phyloP scores from a whole-genome alignment of 345 rosid species.

The Bretschneidera sinensis region DNA sequence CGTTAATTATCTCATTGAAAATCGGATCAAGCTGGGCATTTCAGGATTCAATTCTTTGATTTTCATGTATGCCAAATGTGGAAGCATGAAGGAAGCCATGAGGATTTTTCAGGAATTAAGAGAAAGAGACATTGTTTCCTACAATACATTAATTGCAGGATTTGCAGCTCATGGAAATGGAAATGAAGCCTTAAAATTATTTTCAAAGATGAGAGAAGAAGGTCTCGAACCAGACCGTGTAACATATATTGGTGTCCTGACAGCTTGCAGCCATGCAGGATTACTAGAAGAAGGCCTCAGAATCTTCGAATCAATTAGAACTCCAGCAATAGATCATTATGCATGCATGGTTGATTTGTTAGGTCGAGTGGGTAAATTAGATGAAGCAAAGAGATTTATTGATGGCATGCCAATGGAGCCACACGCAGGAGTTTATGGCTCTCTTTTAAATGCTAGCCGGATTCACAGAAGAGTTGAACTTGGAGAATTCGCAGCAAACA shows the following conservation, averaged over 20 bases:
- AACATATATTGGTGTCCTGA: constrained; percentile 34
- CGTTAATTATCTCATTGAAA: constrained; percentile 21
- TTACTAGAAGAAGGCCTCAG: constrained; percentile 31
- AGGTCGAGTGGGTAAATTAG: constrained; percentile 26
- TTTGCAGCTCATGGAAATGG: constrained; percentile 42
- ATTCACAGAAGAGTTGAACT: constrained; percentile 22
- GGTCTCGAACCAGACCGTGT: constrained; percentile 29
- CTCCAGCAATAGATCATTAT: constrained; percentile 26
- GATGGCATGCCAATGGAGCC: constrained; percentile 30
- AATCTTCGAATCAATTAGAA: constrained; percentile 21
- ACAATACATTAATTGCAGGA: constrained; percentile 36
- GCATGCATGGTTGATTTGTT: constrained; percentile 32
- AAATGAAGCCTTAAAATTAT: constrained; percentile 20
- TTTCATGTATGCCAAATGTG: constrained; percentile 39
- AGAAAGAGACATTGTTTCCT: constrained; percentile 30
- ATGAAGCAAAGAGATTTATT: constrained; percentile 30
- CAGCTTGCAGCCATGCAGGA: too few relatives aligned
- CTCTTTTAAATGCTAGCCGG: constrained; percentile 30
- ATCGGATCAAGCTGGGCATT: constrained; percentile 28
- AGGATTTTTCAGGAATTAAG: constrained; percentile 29
- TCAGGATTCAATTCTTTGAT: constrained; percentile 40
- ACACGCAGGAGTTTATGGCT: constrained; percentile 33
- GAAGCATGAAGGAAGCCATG: constrained; percentile 29
- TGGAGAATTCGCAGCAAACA: constrained; percentile 30
- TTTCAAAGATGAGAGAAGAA: constrained; percentile 29